A percentile compares a stretch with the other conserved stretches of the same genome.
These are phyloP conservation scores for Groenewaldozyma tartarivorans DNA, from an alignment of 805 yeast genomes.

Conservation along the genomic window DNA sequence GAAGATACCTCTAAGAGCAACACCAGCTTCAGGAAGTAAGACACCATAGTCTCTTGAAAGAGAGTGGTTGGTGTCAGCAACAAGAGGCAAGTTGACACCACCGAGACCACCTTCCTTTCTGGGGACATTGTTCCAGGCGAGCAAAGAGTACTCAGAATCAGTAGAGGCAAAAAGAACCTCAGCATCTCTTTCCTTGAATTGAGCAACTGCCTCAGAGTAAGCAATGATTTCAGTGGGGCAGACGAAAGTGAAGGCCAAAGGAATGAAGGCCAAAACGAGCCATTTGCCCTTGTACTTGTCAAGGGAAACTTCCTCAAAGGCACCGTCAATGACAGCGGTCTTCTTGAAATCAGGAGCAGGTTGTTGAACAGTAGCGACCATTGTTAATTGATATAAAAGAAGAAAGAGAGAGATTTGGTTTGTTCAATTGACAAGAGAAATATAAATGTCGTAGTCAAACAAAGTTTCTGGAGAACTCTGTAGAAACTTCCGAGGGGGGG, in stretches of 20 bases:
- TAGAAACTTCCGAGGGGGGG: too few relatives aligned
- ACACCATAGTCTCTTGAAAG: constrained; percentile 96
- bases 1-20: constrained; percentile 97
- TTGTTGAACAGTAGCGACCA: constrained; percentile 87
- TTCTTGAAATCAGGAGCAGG: constrained; percentile 96
- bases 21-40: constrained; percentile 89
- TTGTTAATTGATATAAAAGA: too few relatives aligned
- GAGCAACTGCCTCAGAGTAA: constrained; percentile 89
- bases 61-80: constrained; percentile 95
- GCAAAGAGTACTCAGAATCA: constrained; percentile 93
- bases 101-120: constrained; percentile 99
- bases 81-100: constrained; percentile 83
- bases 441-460: too few relatives aligned
- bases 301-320: constrained; percentile 87
- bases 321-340: constrained; percentile 96
- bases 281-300: constrained; percentile 97
- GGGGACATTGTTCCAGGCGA: constrained; percentile 96
- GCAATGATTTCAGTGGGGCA: constrained; percentile 99
- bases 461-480: too few relatives aligned
- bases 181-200: constrained; percentile 78
- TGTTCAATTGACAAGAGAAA: too few relatives aligned
- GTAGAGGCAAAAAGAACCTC: constrained; percentile 94
- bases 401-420: too few relatives aligned
- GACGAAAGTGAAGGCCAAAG: constrained; percentile 98
- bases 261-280: constrained; percentile 94